A percentile compares a stretch with the other conserved stretches of the same genome.
Conservation (phyloP, 129 eudicot genomes). For the Tagetes patula region DNA sequence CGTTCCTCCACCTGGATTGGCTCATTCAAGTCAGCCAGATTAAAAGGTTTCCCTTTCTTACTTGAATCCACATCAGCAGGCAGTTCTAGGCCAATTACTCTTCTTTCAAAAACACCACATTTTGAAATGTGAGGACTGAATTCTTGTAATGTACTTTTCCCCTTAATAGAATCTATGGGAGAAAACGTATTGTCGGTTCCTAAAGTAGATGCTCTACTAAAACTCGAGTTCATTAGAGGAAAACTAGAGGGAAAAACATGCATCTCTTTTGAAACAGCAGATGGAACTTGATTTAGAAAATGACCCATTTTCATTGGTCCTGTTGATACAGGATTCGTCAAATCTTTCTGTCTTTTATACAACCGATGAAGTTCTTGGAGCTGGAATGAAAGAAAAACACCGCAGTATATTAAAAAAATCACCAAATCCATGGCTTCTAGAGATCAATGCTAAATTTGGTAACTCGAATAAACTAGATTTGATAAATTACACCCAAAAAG, state of each 20-base stretch:
- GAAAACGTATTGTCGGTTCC: conserved; percentile 10
- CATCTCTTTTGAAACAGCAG: conserved; percentile 32
- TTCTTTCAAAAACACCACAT: conserved; percentile 29
- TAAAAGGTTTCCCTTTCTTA: conserved; percentile 28
- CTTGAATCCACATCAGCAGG: conserved; percentile 37
- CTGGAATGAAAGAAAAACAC: conserved; percentile 39
- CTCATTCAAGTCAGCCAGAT: conserved; percentile 49
- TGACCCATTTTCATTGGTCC: conserved; percentile 35
- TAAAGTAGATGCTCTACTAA: conserved; percentile 35
- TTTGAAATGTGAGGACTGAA: conserved; percentile 18
- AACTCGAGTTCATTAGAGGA: conserved; percentile 30
- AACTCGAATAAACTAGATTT: background rate
- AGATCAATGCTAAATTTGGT: conserved; percentile 10
- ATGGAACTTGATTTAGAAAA: conserved; percentile 25
- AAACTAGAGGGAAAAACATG: conserved; percentile 24
- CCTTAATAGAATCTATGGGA: conserved; percentile 30
- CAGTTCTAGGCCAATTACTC: conserved; percentile 36
- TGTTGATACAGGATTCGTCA: conserved; percentile 47
- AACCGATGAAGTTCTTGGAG: conserved; percentile 84
- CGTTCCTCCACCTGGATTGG: conserved; percentile 36
- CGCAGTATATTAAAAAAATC: background rate
- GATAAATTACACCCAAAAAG: conserved; percentile 12
- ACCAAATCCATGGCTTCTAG: conserved; percentile 5
- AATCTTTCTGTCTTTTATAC: conserved; percentile 62
- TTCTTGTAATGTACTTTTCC: conserved; percentile 24